Evolutionary conservation across 2,329 filamentous ascomycete species (phyloP), one percentile per base, ranked within the genome.

Genomic region (Colletotrichum filicis): DNA sequence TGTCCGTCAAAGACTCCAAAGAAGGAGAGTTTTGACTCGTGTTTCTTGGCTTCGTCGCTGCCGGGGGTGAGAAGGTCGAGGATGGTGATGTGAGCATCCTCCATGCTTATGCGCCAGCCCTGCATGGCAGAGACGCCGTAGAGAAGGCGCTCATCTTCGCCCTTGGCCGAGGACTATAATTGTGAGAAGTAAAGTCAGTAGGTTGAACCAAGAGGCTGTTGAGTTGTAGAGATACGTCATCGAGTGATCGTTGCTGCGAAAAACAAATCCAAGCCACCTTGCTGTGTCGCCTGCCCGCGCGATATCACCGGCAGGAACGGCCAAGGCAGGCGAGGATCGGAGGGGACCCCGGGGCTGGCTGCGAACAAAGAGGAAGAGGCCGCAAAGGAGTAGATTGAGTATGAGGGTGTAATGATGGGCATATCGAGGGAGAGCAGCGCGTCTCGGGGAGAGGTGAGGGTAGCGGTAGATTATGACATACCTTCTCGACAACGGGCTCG

Each of bases 21-120:
- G 87, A 98, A 98, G 77, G 95, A 95, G 80, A 98, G 88, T 81
- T 93, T 92, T 79, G 92, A 91, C 79, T 92, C 87, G 78, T 92
- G 89, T 64, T 91, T 91, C 78, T 92, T 89, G 76, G 91, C 86
- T 30, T 90, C 88, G 68, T 92, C 82, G 74, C 82, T 81, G 71
- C 84, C 79, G 71, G 82, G 79, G 74, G 91, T 87, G 80, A 97
- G 91, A 77, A 98, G 91, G 84, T 98, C 94, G 82, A 99, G 93
- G 65, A 98, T 87, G 68, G 94, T 90, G 74, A 94, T 94, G 86
- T 99, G 97, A 76, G 97, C 92, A 83, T 99, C 97, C 84, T 99
- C 97, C 97, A 99, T 99, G 88, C 94, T 98, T 86, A 99, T 98
- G 87, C 97, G 94, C 97, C 97, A 99, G 88, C 97, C 97, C 86